These are phyloP conservation scores for Fusarium acutatum DNA, from an alignment of 2,329 filamentous ascomycete species.

Conservation along the genomic window DNA sequence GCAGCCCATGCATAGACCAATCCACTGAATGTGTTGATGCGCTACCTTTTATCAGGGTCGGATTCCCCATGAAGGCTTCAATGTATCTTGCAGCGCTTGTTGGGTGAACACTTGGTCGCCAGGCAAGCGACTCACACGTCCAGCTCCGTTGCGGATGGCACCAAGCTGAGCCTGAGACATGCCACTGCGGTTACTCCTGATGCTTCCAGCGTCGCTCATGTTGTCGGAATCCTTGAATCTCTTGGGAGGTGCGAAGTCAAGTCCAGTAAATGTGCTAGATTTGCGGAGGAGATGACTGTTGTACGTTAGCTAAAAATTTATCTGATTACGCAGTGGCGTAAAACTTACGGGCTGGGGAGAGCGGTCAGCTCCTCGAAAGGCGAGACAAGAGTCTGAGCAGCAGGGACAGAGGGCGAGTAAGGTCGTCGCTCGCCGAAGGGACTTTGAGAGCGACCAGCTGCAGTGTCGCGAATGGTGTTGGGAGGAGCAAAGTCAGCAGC, in stretches of 20 bases:
- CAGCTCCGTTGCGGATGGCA: constrained; percentile 82
- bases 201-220: constrained; percentile 73
- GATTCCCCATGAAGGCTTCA: constrained; percentile 69
- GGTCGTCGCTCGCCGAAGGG: constrained; percentile 71
- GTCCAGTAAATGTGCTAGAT: constrained; percentile 77
- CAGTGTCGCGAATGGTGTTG: constrained; percentile 69
- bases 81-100: constrained; percentile 68
- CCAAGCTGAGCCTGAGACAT: constrained; percentile 75
- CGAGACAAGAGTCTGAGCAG: constrained; percentile 80
- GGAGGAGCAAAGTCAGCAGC: constrained; percentile 90
- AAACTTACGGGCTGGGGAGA: constrained; percentile 89
- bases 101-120: constrained; percentile 82
- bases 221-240: constrained; percentile 72
- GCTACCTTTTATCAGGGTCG: constrained; percentile 49
- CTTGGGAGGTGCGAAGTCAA: constrained; percentile 83
- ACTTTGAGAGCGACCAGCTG: constrained; percentile 73
- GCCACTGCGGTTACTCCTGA: constrained; percentile 72
- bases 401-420: constrained; percentile 77
- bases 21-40: neutral
- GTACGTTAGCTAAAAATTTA: constrained; percentile 37
- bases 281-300: constrained; percentile 75
- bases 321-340: neutral
- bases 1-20: neutral
- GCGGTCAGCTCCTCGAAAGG: constrained; percentile 86
- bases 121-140: constrained; percentile 85